Evolutionary conservation across 1,139 yeast species (phyloP).

Genomic region (Arxiozyma slooffiae): DNA sequence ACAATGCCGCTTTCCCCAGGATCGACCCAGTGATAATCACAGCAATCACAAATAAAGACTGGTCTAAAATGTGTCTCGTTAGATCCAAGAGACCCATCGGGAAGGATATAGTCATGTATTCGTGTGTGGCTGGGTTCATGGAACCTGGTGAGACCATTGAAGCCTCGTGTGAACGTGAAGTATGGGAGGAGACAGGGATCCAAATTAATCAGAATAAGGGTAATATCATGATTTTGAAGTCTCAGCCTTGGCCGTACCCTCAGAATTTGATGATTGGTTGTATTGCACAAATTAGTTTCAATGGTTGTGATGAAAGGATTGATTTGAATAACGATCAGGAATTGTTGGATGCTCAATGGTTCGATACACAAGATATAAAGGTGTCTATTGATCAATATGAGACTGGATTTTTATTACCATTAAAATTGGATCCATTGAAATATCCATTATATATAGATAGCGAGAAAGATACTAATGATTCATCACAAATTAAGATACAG

Average conservation of each 20-base stretch:
- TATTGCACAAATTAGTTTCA: conserved; percentile 59
- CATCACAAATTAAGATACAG: conserved; percentile 6
- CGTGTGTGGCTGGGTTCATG: conserved; percentile 89
- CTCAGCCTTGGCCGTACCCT: conserved; percentile 97
- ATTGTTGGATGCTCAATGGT: conserved; percentile 78
- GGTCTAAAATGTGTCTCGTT: conserved; percentile 60
- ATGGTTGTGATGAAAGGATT: conserved; percentile 50
- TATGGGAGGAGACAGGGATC: conserved; percentile 94
- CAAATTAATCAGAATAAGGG: conserved; percentile 34
- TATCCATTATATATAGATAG: neutral
- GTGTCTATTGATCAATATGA: conserved; percentile 34
- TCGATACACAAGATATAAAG: conserved; percentile 44
- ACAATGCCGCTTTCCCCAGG: conserved; percentile 64
- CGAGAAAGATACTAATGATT: neutral
- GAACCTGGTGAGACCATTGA: conserved; percentile 93
- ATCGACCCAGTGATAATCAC: conserved; percentile 83
- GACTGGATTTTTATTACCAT: conserved; percentile 15
- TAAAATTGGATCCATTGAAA: conserved; percentile 24
- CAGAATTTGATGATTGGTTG: conserved; percentile 91
- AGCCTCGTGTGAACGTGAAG: conserved; percentile 77
- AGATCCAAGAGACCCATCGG: conserved; percentile 48
- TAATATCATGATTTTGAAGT: conserved; percentile 48
- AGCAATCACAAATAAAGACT: conserved; percentile 57
- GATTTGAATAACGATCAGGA: conserved; percentile 77
- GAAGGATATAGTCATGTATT: conserved; percentile 45